Base-by-base conservation (phyloP, 805 yeast genomes). In the Hermanozyma aechmeae region DNA sequence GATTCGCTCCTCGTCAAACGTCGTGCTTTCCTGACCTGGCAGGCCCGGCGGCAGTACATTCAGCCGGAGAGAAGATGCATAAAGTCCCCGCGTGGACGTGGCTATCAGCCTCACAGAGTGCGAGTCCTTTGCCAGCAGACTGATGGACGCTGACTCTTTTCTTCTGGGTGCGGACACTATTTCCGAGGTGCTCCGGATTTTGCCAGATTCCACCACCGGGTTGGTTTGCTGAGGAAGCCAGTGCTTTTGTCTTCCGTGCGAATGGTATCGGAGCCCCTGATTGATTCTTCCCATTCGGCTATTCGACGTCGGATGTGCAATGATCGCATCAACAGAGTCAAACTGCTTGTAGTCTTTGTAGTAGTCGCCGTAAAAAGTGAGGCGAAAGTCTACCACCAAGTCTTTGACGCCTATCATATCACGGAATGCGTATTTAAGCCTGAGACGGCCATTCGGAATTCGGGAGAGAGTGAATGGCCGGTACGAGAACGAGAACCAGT, bases 371-470 rank as follows among this genome's bases (percentile, higher is more conserved):
- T 76, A 64, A 43, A 68, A 62, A 1, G 78, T 70, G 0, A 93
- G 73, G 41, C 68, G 73, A 49, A 87, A 79, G 57, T 92, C 99
- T 50, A 74, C 71, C 9, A 75, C 51, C 30, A 92, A 62, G 53
- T 92, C 99, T n/a, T 68, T 74, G 31, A 71, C 49, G 0, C 92
- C 92, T 31, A 79, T 56, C 40, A 81, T 76, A 47, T 92, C 99
- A 30, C 74, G 65, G 2, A 85, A 31, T 0, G 97, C 95, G 34
- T 70, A 65, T 24, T 37, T 43, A 8, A 76, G 64, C 15, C 72
- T 61, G 29, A 87, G 44, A 25, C 95, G 59, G 23, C 84, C 79
- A 18, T 77, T 79, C 0, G 92, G 86, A 28, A 80, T 56, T 9
- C 56, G 58, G 7, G 68, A 50, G 3, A 73, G 62, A 2, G 77